Evolutionary conservation across 768 basidiomycete species (phyloP).

Genomic region (Leccinum variicolor): DNA sequence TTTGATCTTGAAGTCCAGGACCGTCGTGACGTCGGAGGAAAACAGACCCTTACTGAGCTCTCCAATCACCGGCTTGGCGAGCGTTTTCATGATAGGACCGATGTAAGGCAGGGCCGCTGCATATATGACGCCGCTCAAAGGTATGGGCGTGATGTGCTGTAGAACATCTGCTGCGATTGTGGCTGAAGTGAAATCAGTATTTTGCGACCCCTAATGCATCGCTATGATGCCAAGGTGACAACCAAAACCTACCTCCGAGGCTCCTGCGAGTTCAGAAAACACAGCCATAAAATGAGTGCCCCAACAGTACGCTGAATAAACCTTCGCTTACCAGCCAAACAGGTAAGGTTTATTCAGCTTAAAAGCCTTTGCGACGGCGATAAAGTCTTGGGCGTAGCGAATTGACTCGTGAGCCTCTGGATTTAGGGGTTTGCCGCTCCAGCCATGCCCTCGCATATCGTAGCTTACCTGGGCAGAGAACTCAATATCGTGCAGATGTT

Average conservation of each 20-base stretch:
- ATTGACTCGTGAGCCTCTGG: conserved; percentile 2
- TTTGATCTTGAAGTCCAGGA: conserved; percentile 2
- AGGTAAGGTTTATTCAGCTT: neutral
- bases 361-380: neutral
- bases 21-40: neutral
- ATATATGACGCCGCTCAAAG: conserved; percentile 5
- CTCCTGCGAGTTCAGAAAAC: conserved; percentile 1
- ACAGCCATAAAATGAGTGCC: neutral
- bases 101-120: conserved; percentile 7
- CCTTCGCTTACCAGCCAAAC: conserved; percentile 1
- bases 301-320: neutral
- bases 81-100: conserved; percentile 3
- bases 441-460: conserved; percentile 7
- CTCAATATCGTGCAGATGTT: neutral
- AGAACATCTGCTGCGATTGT: conserved; percentile 1
- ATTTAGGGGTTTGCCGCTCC: neutral
- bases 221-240: neutral
- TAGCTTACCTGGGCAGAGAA: neutral
- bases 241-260: conserved; percentile 2
- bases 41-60: neutral
- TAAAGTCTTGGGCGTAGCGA: conserved; percentile 8
- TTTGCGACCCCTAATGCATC: neutral
- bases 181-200: neutral
- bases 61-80: conserved; percentile 1
- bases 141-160: neutral